These are phyloP conservation scores for Xylaria sp. DNA, from an alignment of 2,329 filamentous ascomycete species.

Conservation along the genomic window DNA sequence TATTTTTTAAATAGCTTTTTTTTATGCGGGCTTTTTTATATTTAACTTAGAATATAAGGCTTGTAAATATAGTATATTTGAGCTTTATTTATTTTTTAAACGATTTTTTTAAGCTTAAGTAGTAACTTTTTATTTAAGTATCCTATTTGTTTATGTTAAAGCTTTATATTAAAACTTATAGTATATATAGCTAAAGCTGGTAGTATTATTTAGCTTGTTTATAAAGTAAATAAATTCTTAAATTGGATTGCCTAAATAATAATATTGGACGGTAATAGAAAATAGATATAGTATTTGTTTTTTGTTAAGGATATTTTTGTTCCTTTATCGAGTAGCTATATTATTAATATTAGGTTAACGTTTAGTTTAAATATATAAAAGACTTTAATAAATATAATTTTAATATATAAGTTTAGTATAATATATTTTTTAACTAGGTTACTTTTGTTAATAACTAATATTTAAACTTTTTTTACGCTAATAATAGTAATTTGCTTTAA, in stretches of 20 bases:
- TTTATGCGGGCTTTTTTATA: neutral
- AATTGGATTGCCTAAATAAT: neutral
- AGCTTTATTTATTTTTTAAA: neutral
- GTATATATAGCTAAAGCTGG: neutral
- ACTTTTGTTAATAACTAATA: too few relatives aligned
- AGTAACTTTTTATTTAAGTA: neutral
- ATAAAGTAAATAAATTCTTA: neutral
- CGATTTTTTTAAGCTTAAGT: neutral
- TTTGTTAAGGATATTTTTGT: neutral
- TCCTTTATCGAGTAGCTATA: neutral
- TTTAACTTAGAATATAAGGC: neutral
- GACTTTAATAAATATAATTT: neutral
- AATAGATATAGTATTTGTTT: neutral
- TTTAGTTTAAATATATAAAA: neutral
- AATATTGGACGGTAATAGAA: neutral
- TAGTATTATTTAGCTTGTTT: neutral
- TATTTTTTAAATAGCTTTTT: conserved; percentile 1
- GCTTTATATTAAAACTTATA: neutral
- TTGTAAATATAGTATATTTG: conserved; percentile 6
- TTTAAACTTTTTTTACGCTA: too few relatives aligned
- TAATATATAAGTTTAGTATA: neutral
- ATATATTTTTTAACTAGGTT: neutral
- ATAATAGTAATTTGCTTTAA: too few relatives aligned
- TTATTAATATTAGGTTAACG: neutral
- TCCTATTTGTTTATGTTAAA: neutral